Evolutionary conservation across 129 eudicot genomes (phyloP), one percentile per base, ranked within the genome.

Genomic region (Ambrosia trifida): DNA sequence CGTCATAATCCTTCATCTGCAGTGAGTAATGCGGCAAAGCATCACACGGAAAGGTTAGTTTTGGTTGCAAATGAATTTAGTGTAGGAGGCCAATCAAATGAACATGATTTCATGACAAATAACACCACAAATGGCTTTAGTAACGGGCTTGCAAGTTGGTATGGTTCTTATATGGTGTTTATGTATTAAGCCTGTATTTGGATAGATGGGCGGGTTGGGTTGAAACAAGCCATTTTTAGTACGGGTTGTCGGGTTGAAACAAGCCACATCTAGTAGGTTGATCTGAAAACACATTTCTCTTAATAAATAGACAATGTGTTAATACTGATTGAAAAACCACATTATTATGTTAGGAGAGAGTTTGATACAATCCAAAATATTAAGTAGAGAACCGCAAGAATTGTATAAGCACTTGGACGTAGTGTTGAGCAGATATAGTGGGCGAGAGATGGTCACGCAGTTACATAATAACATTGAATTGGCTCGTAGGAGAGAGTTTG

Each of bases 121-220:
- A 59, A 38, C 75, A 46, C 71, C 12, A 33, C 77, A 30, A 81
- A 66, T 70, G 70, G 78, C 54, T 83, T 81, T 56, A 68, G 62
- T 59, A 85, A 91, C n/a, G 81, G 83, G 66, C 89, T 91, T 44
- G 84, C 89, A 14, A 85, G 86, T 46, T 90, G 97, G 97, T 90
- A 83, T 41, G 69, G 1, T 56, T 56, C 41, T 8, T 11, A n/a
- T 56, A 0, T 14, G 1, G 2, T 14, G n/a, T 20, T 49, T 49
- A 30, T 10, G 0, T 7, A 24, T n/a, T 2, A 6, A 66, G 71
- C 35, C n/a, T 47, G 4, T 13, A 45, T 3, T 57, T 3, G 33
- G 41, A 46, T 46, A 16, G 57, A 47, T 18, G 13, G 53, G 47
- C 7, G 31, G 14, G 61, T 20, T 66, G 57, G 71, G 36, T 11